phyloP scores from a whole-genome alignment of 1,139 yeast genomes.

The Magnusiomyces magnusii region DNA sequence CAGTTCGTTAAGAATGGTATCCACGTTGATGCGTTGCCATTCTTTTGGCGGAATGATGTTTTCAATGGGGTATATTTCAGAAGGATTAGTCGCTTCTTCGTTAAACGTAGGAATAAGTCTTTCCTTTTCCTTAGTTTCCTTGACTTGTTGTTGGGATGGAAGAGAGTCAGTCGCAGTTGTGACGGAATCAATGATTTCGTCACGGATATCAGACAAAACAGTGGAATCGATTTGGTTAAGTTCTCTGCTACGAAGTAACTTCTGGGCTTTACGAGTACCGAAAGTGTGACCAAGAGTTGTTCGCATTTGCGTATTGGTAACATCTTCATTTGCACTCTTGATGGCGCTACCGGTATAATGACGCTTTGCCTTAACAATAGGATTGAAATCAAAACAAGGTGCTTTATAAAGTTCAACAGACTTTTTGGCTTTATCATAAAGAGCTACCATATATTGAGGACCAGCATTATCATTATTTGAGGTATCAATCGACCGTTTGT shows the following conservation, averaged over 20 bases:
- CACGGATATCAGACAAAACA: constrained; percentile 61
- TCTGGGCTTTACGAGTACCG: constrained; percentile 95
- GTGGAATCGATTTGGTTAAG: constrained; percentile 83
- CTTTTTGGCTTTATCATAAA: constrained; percentile 56
- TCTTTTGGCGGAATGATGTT: constrained; percentile 65
- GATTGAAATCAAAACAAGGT: constrained; percentile 46
- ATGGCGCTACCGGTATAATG: constrained; percentile 52
- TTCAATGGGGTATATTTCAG: constrained; percentile 69
- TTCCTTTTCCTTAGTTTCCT: constrained; percentile 47
- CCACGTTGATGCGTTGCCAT: constrained; percentile 56
- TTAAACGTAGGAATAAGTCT: constrained; percentile 81
- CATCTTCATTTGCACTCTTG: constrained; percentile 28
- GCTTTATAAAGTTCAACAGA: constrained; percentile 56
- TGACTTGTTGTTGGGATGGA: constrained; percentile 59
- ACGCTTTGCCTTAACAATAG: constrained; percentile 36
- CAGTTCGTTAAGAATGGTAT: constrained; percentile 44
- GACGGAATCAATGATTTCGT: constrained; percentile 78
- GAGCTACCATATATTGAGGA: constrained; percentile 36
- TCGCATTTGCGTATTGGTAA: constrained; percentile 50
- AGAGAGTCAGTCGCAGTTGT: constrained; percentile 59
- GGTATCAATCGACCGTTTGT: constrained; percentile 14
- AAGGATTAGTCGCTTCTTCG: constrained; percentile 68
- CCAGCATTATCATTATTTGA: constrained; percentile 18
- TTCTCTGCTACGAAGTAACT: constrained; percentile 74
- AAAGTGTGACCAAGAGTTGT: constrained; percentile 89